Base-by-base conservation (phyloP, 768 basidiomycete species). In the Rhizopogon vulgaris region DNA sequence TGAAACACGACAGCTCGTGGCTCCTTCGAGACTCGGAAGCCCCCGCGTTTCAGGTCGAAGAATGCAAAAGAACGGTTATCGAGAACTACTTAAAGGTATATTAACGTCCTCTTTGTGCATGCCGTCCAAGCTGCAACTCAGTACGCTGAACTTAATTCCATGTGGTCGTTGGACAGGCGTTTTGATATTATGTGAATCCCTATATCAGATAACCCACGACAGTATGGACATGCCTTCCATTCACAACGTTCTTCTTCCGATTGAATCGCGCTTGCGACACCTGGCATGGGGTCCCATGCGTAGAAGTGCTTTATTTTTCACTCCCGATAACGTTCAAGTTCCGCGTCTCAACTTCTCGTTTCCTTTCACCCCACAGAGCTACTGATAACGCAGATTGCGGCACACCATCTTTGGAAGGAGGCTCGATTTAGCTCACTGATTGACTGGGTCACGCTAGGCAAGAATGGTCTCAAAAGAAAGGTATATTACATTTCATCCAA, bases 181-280 rank as follows among this genome's bases (percentile, higher is more conserved):
- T 82, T 78, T 60, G 84, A 85, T 55, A 72, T 81, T 49, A 73
- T 86, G 73, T 73, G 58, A 52, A 70, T 60, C 25, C 18, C 27
- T 22, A 18, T 27, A 10, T 22, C 22, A 2, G 49, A 25, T 30
- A 76, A 72, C 52, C 77, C 81, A 15, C 71, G 70, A 12, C 67
- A 70, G 38, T 87, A 85, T 55, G 85, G 85, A 9, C 85, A 87
- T 60, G 78, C 83, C 4, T 87, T 83, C 60, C 66, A 81, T 84
- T 54, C 64, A 86, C 28, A 79, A 60, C 84, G 80, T 80, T 80
- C 67, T 85, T 85, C 70, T 81, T 83, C 59, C 78, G 79, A 43
- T 67, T 85, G 27, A 84, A 86, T 65, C 71, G 69, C 42, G 71
- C 70, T 1, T 86, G 85, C 60, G 83, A 83, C 27, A 70, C 71